These are phyloP conservation scores for Suillus discolor DNA, from an alignment of 768 basidiomycete genomes.

Conservation along the genomic window DNA sequence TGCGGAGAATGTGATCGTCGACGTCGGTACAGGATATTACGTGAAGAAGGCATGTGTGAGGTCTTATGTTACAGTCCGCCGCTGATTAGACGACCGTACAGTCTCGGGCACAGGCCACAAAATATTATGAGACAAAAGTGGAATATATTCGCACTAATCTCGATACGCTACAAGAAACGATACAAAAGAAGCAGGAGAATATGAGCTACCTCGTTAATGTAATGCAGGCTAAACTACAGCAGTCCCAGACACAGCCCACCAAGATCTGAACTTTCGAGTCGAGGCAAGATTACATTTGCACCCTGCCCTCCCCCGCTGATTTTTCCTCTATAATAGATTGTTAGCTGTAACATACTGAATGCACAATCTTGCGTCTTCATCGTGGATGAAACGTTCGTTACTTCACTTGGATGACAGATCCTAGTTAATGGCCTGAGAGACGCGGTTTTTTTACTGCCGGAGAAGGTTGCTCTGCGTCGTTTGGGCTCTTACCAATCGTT, in stretches of 20 bases:
- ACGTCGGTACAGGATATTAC: slow-evolving; percentile 96
- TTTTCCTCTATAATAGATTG: neutral
- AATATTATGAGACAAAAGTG: slow-evolving; percentile 81
- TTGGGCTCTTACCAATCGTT: neutral
- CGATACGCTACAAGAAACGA: slow-evolving; percentile 85
- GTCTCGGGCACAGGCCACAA: slow-evolving; percentile 79
- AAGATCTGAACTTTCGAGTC: neutral
- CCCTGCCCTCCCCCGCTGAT: neutral
- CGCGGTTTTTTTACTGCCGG: neutral
- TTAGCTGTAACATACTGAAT: neutral
- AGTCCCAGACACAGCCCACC: slow-evolving; percentile 18
- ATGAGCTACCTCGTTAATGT: slow-evolving; percentile 72
- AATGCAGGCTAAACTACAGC: slow-evolving; percentile 65
- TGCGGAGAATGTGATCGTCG: slow-evolving; percentile 86
- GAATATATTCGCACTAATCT: slow-evolving; percentile 83
- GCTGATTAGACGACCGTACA: slow-evolving; percentile 34
- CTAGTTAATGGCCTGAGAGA: neutral
- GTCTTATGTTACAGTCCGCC: slow-evolving; percentile 4
- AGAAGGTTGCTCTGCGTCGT: neutral
- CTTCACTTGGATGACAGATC: neutral
- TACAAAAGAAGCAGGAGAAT: slow-evolving; percentile 91
- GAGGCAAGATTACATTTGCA: slow-evolving; percentile 5
- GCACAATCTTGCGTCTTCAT: neutral
- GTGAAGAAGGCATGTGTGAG: slow-evolving; percentile 77
- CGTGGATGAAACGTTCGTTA: neutral